Base-by-base conservation (phyloP, 345 rosid species). In the Acer saccharum region DNA sequence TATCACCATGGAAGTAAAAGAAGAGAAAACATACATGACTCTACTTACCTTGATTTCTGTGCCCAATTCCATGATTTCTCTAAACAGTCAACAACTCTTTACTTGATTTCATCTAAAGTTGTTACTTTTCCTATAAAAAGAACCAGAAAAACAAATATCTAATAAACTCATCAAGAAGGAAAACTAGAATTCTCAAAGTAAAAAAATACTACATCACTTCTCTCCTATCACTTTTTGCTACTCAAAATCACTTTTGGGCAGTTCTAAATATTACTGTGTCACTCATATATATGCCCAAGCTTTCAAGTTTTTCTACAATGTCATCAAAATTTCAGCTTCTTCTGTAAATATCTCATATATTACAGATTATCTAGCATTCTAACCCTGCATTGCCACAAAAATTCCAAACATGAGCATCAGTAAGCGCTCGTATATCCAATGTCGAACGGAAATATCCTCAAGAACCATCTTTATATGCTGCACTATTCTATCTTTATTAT, bases 1-100 rank as follows among this genome's bases (percentile, higher is more conserved):
- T 5, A 1, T 29, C 62, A 25, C 43, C 69, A 74, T 63, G 27
- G n/a, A 29, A 50, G 48, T 18, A 71, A 17, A 10, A 32, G 18
- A 2, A 10, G 77, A 25, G 17, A 43, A 52, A 52, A 9, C 52
- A 25, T 52, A 21, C 48, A 39, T 43, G 39, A 27, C 21, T 52
- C 44, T 5, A 29, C 54, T 44, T 44, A n/a, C 44, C 73, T 23
- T 20, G 41, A 27, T 41, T n/a, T 1, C 14, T 68, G n/a, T 11
- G 29, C 11, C 68, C 74, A 13, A 25, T 44, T 55, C 14, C 60
- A 66, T 32, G n/a, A 69, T 48, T 10, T 17, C 54, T 35, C 67
- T 20, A 11, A 27, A 21, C 77, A 58, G 77, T 6, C 66, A 73
- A 27, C 81, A 44, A 79, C 29, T 61, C 68, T 29, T n/a, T 73